A percentile compares a stretch with the other conserved stretches of the same genome.
These are phyloP conservation scores for Fusarium subglutinans DNA, from an alignment of 2,329 filamentous ascomycete species.

Conservation along the genomic window DNA sequence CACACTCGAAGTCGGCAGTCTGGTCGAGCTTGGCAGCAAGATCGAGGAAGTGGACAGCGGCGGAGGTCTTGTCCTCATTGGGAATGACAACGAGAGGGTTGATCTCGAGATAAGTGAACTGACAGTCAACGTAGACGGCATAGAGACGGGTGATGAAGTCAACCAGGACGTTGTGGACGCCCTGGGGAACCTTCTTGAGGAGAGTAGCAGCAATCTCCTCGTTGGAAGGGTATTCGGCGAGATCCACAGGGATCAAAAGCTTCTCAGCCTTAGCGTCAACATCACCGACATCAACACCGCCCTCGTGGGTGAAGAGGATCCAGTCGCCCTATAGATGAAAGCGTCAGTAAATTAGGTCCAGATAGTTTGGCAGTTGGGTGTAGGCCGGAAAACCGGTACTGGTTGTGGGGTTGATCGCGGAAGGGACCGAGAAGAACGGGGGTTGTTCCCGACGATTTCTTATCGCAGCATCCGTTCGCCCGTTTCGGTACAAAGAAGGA, in stretches of 20 bases:
- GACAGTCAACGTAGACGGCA: slow-evolving; percentile 98
- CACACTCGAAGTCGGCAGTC: slow-evolving; percentile 99
- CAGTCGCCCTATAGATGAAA: slow-evolving; percentile 81
- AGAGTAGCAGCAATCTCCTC: slow-evolving; percentile 87
- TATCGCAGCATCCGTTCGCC: slow-evolving; percentile 53
- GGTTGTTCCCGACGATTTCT: slow-evolving; percentile 32
- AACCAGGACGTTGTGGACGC: slow-evolving; percentile 96
- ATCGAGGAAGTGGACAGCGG: slow-evolving; percentile 97
- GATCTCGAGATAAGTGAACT: slow-evolving; percentile 99
- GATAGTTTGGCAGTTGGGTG: background rate
- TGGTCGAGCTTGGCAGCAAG: slow-evolving; percentile 98
- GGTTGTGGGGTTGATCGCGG: slow-evolving; percentile 16
- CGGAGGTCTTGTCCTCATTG: slow-evolving; percentile 90
- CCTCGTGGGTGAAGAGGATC: slow-evolving; percentile 99
- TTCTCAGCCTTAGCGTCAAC: slow-evolving; percentile 99
- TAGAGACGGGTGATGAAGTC: slow-evolving; percentile 99
- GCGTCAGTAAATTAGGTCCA: slow-evolving; percentile 33
- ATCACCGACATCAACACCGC: slow-evolving; percentile 99
- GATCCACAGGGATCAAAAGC: slow-evolving; percentile 95
- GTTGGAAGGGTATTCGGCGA: slow-evolving; percentile 94
- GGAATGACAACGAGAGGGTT: slow-evolving; percentile 98
- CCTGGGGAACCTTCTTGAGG: slow-evolving; percentile 92
- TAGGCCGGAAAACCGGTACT: slow-evolving; percentile 7
- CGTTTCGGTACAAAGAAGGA: slow-evolving; percentile 42
- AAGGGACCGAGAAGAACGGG: slow-evolving; percentile 29